These are phyloP conservation scores for Coemansia sp. DNA, from an alignment of 192 early-diverging fungal species.

Conservation along the genomic window DNA sequence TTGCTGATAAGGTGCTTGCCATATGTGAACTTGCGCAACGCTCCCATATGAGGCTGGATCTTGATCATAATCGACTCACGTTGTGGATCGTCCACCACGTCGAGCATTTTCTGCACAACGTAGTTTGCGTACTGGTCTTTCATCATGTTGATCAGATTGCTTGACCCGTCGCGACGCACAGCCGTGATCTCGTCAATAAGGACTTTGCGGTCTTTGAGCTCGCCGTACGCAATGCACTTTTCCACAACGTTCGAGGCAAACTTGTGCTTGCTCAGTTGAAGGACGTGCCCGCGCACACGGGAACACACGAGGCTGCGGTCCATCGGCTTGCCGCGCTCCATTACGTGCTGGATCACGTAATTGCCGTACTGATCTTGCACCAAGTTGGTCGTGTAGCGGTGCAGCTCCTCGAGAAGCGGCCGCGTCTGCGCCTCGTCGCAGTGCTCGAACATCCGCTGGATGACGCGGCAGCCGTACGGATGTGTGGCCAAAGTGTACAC, in stretches of 20 bases:
- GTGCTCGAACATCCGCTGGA: conserved; percentile 99
- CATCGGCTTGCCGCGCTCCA: conserved; percentile 85
- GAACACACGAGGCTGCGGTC: conserved; percentile 87
- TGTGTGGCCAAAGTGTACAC: conserved; percentile 95
- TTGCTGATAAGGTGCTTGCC: conserved; percentile 93
- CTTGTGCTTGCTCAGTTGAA: conserved; percentile 96
- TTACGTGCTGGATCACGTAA: conserved; percentile 98
- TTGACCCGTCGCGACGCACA: conserved; percentile 71
- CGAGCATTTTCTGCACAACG: conserved; percentile 99
- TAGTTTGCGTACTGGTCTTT: conserved; percentile 99
- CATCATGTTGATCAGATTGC: conserved; percentile 95
- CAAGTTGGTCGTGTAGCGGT: conserved; percentile 84
- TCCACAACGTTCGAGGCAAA: conserved; percentile 99
- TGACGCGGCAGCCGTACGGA: conserved; percentile 97
- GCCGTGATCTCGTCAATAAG: conserved; percentile 93
- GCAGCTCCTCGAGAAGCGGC: conserved; percentile 91
- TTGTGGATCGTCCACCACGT: conserved; percentile 93
- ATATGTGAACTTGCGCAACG: conserved; percentile 96
- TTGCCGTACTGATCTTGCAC: conserved; percentile 99
- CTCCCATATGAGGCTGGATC: conserved; percentile 89
- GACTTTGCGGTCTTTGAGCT: conserved; percentile 76
- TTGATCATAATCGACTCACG: conserved; percentile 81
- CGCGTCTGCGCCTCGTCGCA: conserved; percentile 83
- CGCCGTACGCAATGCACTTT: conserved; percentile 95
- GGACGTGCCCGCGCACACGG: conserved; percentile 89